Conservation (phyloP, 164 flowering plant genomes). For the Nymphaea thermarum region DNA sequence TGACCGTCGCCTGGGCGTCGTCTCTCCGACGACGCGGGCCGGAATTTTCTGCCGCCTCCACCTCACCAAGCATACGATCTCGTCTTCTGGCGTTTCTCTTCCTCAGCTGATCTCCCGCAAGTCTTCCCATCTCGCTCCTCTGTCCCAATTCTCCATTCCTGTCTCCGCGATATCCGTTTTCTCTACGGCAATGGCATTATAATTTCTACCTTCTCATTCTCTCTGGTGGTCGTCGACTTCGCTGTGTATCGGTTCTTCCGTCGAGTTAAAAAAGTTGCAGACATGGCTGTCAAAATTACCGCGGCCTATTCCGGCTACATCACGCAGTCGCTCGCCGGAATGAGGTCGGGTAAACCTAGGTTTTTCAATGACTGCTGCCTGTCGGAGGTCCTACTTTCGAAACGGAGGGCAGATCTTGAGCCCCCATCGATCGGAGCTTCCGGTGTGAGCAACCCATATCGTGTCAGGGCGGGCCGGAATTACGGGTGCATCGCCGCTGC, state of each 20-base stretch:
- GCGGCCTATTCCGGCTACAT: slow-evolving; percentile 47
- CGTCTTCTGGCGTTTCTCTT: not conserved
- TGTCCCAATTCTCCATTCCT: not conserved
- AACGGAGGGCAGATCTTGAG: slow-evolving; percentile 17
- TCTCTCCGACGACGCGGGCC: not conserved
- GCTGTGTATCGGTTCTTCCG: slow-evolving; percentile 22
- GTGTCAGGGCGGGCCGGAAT: slow-evolving; percentile 5
- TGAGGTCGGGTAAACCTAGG: slow-evolving; percentile 23
- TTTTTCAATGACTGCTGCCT: slow-evolving; percentile 36
- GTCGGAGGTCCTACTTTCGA: slow-evolving; percentile 17
- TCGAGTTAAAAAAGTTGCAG: slow-evolving; percentile 11
- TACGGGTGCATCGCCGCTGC: not conserved
- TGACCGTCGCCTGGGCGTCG: not conserved
- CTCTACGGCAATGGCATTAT: not conserved
- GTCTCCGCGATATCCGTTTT: not conserved
- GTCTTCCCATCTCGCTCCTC: not conserved
- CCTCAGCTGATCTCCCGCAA: not conserved
- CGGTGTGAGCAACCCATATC: slow-evolving; percentile 11
- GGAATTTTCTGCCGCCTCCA: not conserved
- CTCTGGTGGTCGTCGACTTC: not conserved
- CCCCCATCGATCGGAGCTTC: slow-evolving; percentile 10
- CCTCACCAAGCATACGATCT: not conserved
- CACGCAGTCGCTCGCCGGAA: slow-evolving; percentile 41
- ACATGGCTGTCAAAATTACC: slow-evolving; percentile 62
- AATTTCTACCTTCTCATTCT: not conserved